Evolutionary conservation across 257 asterid genomes (phyloP).

Genomic region (Solanum virginianum): DNA sequence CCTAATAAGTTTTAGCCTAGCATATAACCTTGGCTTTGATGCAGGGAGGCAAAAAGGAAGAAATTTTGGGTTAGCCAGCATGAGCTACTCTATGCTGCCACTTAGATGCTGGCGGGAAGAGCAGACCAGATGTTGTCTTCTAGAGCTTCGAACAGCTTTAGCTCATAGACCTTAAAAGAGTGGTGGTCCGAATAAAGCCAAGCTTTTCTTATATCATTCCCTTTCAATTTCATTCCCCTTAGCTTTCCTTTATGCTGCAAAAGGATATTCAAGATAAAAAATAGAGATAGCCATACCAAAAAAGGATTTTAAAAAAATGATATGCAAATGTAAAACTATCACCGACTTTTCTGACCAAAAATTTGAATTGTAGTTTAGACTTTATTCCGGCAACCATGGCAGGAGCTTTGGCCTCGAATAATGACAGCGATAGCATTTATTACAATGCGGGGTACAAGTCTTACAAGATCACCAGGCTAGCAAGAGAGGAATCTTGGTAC

Average conservation of each 20-base stretch:
- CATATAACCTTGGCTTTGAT: background rate
- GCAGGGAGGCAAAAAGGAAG: background rate
- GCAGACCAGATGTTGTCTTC: background rate
- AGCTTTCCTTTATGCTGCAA: background rate
- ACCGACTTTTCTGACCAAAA: background rate
- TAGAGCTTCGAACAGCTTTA: background rate
- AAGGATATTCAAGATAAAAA: background rate
- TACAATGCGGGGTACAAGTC: too few species aligned
- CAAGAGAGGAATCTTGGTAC: too few species aligned
- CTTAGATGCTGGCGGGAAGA: background rate
- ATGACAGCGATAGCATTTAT: too few species aligned
- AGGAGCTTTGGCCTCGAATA: too few species aligned
- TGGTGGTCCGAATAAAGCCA: background rate
- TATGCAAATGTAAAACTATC: background rate
- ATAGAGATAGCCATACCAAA: background rate
- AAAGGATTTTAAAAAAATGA: background rate
- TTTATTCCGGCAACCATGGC: too few species aligned
- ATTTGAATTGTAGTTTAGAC: too few species aligned
- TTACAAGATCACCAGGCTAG: too few species aligned
- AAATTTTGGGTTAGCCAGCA: background rate
- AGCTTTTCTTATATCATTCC: background rate
- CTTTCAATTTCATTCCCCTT: background rate
- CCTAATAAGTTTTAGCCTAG: background rate
- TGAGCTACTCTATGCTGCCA: background rate
- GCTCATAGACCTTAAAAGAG: background rate